A percentile compares a stretch with the other conserved stretches of the same genome.
Conservation (phyloP, 148 eudicot genomes). For the Cornus suecica region DNA sequence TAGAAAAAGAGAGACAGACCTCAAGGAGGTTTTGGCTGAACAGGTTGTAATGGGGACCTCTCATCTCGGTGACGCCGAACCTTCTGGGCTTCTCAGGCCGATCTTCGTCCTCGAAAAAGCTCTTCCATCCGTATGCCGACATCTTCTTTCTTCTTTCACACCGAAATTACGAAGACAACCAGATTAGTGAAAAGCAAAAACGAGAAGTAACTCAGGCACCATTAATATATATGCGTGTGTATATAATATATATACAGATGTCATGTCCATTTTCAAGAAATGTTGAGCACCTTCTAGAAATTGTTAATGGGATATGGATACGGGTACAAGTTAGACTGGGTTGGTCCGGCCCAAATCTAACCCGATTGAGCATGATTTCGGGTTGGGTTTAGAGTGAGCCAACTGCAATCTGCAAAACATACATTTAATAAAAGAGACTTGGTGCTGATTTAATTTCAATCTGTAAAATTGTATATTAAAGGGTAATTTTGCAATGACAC, state of each 20-base stretch:
- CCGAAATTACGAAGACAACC: background rate
- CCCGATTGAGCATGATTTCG: too few relatives aligned
- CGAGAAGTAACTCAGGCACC: background rate
- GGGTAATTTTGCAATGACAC: too few relatives aligned
- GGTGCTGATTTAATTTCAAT: too few relatives aligned
- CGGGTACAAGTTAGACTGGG: too few relatives aligned
- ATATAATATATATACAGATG: too few relatives aligned
- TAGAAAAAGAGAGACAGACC: conserved; percentile 28
- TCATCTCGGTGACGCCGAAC: conserved; percentile 86
- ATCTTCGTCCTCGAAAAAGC: conserved; percentile 78
- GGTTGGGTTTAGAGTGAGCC: too few relatives aligned
- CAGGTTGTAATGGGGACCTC: conserved; percentile 67
- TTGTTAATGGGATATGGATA: too few relatives aligned
- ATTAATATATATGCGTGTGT: background rate
- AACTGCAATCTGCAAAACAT: too few relatives aligned
- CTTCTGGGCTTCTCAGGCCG: conserved; percentile 90
- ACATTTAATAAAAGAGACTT: too few relatives aligned
- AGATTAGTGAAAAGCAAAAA: background rate
- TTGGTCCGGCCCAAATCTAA: too few relatives aligned
- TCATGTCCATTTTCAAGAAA: conserved; percentile 4
- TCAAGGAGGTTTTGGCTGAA: conserved; percentile 64
- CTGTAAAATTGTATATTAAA: too few relatives aligned
- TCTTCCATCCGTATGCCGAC: conserved; percentile 76
- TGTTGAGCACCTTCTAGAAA: conserved; percentile 23
- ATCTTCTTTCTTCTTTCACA: conserved; percentile 16